Conservation (phyloP, 2,329 filamentous ascomycete genomes). For the Fusarium sarcochroum region DNA sequence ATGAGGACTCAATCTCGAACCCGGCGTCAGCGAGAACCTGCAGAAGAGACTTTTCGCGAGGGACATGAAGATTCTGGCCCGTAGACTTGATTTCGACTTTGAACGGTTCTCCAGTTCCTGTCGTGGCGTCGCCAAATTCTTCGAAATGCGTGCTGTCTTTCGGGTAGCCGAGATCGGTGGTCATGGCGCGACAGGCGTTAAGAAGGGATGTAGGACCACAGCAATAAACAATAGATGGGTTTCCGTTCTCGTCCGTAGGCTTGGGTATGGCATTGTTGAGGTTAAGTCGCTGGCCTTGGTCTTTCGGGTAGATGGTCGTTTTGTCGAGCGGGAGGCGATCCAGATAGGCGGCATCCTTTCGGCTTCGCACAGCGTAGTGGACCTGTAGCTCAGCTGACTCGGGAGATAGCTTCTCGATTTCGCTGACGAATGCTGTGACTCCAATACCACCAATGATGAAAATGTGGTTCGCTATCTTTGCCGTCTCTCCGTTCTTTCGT, state of each 20-base stretch:
- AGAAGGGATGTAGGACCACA: slow-evolving; percentile 22
- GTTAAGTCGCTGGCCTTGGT: slow-evolving; percentile 6
- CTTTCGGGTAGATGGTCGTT: slow-evolving; percentile 24
- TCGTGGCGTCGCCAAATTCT: slow-evolving; percentile 26
- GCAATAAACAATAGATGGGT: slow-evolving; percentile 5
- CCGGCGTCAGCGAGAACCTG: slow-evolving; percentile 30
- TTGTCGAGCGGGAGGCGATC: background rate
- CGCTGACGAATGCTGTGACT: slow-evolving; percentile 18
- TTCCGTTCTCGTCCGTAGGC: background rate
- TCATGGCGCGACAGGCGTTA: background rate
- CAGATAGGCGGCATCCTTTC: slow-evolving; percentile 15
- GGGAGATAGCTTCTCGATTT: slow-evolving; percentile 1
- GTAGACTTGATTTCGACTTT: slow-evolving; percentile 25
- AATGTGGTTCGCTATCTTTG: background rate
- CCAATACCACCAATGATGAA: slow-evolving; percentile 33
- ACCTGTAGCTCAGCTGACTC: background rate
- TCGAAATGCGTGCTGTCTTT: slow-evolving; percentile 14
- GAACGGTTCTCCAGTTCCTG: slow-evolving; percentile 31
- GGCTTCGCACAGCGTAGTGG: slow-evolving; percentile 30
- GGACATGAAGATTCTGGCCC: slow-evolving; percentile 4
- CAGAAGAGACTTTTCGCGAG: slow-evolving; percentile 25
- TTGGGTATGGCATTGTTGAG: background rate
- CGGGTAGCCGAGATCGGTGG: slow-evolving; percentile 2
- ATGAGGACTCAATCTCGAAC: slow-evolving; percentile 32
- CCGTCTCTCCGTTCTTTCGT: no score